Evolutionary conservation across 75 land plant species (phyloP).

Genomic region (Ceratopteris richardii): DNA sequence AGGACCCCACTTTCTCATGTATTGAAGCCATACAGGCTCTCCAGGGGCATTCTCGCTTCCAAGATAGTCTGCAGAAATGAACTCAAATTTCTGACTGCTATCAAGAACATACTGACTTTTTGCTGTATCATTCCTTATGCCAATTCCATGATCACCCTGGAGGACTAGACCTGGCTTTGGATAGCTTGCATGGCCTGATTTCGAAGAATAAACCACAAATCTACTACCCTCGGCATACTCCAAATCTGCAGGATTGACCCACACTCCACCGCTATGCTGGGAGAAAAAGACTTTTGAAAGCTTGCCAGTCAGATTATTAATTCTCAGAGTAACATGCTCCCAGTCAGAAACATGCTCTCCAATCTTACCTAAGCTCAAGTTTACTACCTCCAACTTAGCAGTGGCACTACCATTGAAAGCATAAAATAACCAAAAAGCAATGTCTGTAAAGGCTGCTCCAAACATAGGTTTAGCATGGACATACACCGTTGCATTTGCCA

Average conservation of each 20-base stretch:
- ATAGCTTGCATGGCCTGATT: constrained; percentile 55
- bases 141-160: constrained; percentile 59
- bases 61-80: constrained; percentile 60
- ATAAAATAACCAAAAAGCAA: constrained; percentile 63
- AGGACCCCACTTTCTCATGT: constrained; percentile 74
- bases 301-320: constrained; percentile 63
- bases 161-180: constrained; percentile 48
- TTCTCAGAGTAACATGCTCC: constrained; percentile 69
- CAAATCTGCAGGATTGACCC: constrained; percentile 46
- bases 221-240: constrained; percentile 36
- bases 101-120: constrained; percentile 36
- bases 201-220: constrained; percentile 40
- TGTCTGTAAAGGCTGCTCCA: constrained; percentile 63
- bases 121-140: constrained; percentile 60
- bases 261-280: constrained; percentile 54
- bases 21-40: constrained; percentile 72
- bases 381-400: constrained; percentile 45
- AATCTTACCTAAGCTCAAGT: constrained; percentile 48
- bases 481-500: constrained; percentile 38
- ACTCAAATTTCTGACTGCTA: constrained; percentile 23
- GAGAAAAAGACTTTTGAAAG: constrained; percentile 50
- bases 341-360: constrained; percentile 82
- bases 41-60: constrained; percentile 20
- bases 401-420: constrained; percentile 79
- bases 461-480: constrained; percentile 67